Evolutionary conservation across 176 grass and related monocot species (phyloP).

Genomic region (Calamus simplicifolius): DNA sequence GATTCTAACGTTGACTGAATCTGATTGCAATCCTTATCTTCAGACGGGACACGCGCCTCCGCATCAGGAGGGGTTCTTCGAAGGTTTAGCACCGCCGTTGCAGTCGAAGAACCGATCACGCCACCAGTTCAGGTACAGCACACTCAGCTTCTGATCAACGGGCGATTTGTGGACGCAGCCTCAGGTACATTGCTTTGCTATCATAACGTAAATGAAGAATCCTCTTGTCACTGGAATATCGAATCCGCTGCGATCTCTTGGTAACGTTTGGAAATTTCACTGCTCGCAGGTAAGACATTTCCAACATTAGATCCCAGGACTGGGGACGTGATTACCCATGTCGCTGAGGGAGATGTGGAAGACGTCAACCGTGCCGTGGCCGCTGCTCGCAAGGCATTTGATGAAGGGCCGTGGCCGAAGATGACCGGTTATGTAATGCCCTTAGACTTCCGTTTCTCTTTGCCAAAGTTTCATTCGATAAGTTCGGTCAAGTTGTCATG

Average conservation of each 20-base stretch:
- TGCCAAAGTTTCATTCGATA: too few species aligned
- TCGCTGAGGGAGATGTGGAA: slow-evolving; percentile 59
- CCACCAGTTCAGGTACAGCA: slow-evolving; percentile 69
- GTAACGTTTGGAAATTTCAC: background rate
- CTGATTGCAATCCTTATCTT: background rate
- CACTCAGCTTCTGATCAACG: slow-evolving; percentile 77
- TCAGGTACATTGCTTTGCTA: slow-evolving; percentile 40
- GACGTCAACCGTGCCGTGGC: slow-evolving; percentile 49
- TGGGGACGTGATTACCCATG: slow-evolving; percentile 66
- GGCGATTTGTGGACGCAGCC: slow-evolving; percentile 70
- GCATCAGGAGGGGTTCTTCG: slow-evolving; percentile 26
- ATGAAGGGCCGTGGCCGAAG: slow-evolving; percentile 79
- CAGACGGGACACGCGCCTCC: slow-evolving; percentile 42
- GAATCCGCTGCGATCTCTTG: too few species aligned
- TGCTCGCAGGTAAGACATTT: slow-evolving; percentile 55
- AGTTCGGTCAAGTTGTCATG: background rate
- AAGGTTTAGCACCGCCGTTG: slow-evolving; percentile 41
- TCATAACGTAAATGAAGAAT: background rate
- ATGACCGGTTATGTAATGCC: slow-evolving; percentile 75
- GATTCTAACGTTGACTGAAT: too few species aligned
- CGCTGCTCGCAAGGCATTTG: slow-evolving; percentile 70
- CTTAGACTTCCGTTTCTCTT: background rate
- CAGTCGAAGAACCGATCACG: slow-evolving; percentile 46
- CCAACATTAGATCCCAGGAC: slow-evolving; percentile 68
- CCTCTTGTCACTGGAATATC: background rate